Evolutionary conservation across 2,329 filamentous ascomycete species (phyloP).

Genomic region (Apiospora koreana): DNA sequence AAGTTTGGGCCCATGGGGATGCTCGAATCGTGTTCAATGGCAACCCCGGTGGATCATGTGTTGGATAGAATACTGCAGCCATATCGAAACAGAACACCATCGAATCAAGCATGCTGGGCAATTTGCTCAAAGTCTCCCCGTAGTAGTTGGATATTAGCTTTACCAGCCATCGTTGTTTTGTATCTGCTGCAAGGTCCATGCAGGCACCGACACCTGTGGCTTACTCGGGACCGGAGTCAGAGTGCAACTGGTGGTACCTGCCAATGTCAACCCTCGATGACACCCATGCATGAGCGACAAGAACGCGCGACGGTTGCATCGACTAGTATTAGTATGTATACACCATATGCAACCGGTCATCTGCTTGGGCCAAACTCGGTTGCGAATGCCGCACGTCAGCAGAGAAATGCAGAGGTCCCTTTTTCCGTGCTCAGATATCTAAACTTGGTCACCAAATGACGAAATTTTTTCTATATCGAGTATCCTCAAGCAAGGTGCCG

Average conservation of each 20-base stretch:
- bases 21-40: neutral
- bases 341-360: neutral
- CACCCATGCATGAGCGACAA: neutral
- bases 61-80: neutral
- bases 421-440: neutral
- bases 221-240: slow-evolving; percentile 6
- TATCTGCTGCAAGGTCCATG: neutral
- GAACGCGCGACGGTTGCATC: neutral
- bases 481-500: neutral
- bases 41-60: neutral
- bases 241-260: neutral
- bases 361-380: neutral
- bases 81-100: neutral
- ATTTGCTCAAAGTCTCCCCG: neutral
- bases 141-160: neutral
- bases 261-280: neutral
- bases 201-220: neutral
- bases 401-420: neutral
- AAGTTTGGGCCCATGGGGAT: neutral
- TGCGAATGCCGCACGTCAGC: slow-evolving; percentile 2
- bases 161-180: neutral
- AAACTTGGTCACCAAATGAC: neutral
- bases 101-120: neutral
- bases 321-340: no score
- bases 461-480: neutral